Conservation (phyloP, 257 asterid species). For the Salvia hispanica region DNA sequence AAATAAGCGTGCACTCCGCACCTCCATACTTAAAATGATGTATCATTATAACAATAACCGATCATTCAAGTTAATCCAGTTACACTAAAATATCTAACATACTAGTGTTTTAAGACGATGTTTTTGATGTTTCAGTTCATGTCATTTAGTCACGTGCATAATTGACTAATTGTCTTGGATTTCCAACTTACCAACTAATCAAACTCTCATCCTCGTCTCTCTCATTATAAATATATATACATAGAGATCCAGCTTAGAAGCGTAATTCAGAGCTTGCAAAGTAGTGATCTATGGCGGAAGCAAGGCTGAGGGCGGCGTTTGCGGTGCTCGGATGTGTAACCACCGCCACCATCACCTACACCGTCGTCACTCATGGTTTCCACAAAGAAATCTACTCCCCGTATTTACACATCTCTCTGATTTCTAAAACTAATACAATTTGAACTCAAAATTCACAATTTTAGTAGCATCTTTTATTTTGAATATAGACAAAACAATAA, state of each 20-base stretch:
- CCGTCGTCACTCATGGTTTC: constrained; percentile 69
- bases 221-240: too few relatives aligned
- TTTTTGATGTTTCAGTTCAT: too few relatives aligned
- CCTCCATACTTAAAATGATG: too few relatives aligned
- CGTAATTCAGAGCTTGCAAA: constrained; percentile 9
- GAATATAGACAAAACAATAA: not conserved
- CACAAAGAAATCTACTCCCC: constrained; percentile 78
- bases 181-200: not conserved
- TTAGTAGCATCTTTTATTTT: not conserved
- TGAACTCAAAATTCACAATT: not conserved
- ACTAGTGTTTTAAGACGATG: too few relatives aligned
- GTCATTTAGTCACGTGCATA: too few relatives aligned
- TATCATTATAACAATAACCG: too few relatives aligned
- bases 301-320: constrained; percentile 56
- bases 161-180: not conserved
- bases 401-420: constrained; percentile 34
- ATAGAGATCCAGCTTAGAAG: not conserved
- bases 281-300: constrained; percentile 41
- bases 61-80: too few relatives aligned
- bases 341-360: constrained; percentile 58
- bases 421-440: not conserved
- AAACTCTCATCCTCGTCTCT: not conserved
- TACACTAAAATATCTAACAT: too few relatives aligned
- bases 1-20: too few relatives aligned
- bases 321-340: constrained; percentile 52